Evolutionary conservation across 139 green algal genomes (phyloP).

Genomic region (Nannochloris sp.): DNA sequence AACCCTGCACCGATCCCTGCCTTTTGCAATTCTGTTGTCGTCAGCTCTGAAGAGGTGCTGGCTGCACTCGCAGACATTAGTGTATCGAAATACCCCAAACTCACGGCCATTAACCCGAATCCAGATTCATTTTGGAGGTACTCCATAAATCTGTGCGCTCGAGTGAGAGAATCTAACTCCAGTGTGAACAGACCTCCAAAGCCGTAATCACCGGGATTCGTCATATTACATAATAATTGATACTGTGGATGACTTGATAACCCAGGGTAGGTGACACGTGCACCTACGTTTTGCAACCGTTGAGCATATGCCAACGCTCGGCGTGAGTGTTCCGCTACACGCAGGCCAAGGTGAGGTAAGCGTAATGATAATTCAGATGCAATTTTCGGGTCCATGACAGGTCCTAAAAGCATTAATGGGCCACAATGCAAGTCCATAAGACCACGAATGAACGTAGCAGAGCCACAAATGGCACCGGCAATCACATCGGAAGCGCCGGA

Average conservation of each 20-base stretch:
- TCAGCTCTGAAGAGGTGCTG: slow-evolving; percentile 52
- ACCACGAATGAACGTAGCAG: slow-evolving; percentile 30
- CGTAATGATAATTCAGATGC: slow-evolving; percentile 55
- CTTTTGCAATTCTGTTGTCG: slow-evolving; percentile 19
- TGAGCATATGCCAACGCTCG: slow-evolving; percentile 39
- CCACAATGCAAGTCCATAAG: slow-evolving; percentile 60
- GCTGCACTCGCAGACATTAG: slow-evolving; percentile 44
- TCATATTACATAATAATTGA: slow-evolving; percentile 28
- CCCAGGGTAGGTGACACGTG: slow-evolving; percentile 56
- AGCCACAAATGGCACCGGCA: slow-evolving; percentile 44
- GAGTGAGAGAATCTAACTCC: slow-evolving; percentile 36
- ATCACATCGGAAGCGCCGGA: slow-evolving; percentile 61
- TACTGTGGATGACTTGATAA: slow-evolving; percentile 52
- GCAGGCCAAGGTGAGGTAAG: slow-evolving; percentile 64
- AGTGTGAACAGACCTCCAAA: slow-evolving; percentile 58
- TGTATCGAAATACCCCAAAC: slow-evolving; percentile 65
- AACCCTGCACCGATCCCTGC: slow-evolving; percentile 50
- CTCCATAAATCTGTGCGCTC: slow-evolving; percentile 55
- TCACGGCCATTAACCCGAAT: slow-evolving; percentile 70
- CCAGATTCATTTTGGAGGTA: slow-evolving; percentile 58
- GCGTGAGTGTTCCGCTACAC: slow-evolving; percentile 56
- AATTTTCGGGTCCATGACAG: slow-evolving; percentile 67
- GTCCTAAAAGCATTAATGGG: slow-evolving; percentile 62
- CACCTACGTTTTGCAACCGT: slow-evolving; percentile 34
- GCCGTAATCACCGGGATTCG: slow-evolving; percentile 59